phyloP scores from a whole-genome alignment of 176 grass and related monocot species.

The Luzula sylvatica region DNA sequence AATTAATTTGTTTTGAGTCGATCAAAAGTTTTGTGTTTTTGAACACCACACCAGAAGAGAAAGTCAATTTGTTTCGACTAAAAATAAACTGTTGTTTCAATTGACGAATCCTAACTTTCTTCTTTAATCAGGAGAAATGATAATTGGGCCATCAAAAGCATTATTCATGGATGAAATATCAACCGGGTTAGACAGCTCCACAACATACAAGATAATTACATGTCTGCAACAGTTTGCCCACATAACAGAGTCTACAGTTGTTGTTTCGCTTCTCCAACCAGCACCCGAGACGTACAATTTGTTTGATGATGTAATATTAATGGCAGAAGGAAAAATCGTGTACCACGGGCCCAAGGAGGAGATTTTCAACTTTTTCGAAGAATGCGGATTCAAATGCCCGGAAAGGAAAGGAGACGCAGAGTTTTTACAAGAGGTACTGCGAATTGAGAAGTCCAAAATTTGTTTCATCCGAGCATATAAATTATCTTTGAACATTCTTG shows the following conservation, averaged over 20 bases:
- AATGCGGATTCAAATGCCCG: constrained; percentile 64
- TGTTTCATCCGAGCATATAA: no score
- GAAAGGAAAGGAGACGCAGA: constrained; percentile 67
- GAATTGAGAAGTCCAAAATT: background rate
- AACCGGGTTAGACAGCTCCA: constrained; percentile 71
- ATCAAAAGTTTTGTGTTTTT: no score
- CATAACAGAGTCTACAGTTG: constrained; percentile 42
- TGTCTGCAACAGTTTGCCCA: constrained; percentile 71
- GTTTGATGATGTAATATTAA: constrained; percentile 87
- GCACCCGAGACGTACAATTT: constrained; percentile 68
- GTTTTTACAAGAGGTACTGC: constrained; percentile 75
- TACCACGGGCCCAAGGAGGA: constrained; percentile 47
- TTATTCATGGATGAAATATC: constrained; percentile 98
- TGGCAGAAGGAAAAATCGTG: constrained; percentile 66
- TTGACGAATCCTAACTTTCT: no score
- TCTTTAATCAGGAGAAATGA: constrained; percentile 52
- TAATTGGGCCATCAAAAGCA: constrained; percentile 63
- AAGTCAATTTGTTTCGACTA: no score
- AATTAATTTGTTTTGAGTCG: no score
- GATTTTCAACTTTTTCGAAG: constrained; percentile 55
- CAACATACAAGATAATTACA: constrained; percentile 67
- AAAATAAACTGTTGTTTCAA: no score
- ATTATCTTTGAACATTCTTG: no score
- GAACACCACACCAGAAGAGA: no score
- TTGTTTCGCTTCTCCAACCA: constrained; percentile 74